These are phyloP conservation scores for Globisporangium irregulare DNA, from an alignment of 352 stramenopile genomes.

Conservation along the genomic window DNA sequence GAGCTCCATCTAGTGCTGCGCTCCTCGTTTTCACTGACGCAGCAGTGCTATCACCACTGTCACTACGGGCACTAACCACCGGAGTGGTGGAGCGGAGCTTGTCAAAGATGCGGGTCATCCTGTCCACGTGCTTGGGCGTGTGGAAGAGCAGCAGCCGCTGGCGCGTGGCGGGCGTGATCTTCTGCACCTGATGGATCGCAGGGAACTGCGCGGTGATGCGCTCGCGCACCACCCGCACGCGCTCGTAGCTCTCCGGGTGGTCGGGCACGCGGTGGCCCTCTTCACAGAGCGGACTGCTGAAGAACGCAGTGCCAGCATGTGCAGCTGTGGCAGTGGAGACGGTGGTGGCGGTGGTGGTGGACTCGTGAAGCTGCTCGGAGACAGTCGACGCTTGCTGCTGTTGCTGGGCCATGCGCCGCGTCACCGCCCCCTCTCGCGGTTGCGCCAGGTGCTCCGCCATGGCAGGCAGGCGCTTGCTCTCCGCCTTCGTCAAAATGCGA, in stretches of 20 bases:
- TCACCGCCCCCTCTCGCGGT: neutral
- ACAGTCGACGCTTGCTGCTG: neutral
- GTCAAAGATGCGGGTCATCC: constrained; percentile 23
- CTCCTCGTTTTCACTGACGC: neutral
- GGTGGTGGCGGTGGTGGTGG: too few relatives aligned
- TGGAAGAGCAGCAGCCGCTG: constrained; percentile 39
- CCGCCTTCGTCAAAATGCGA: neutral
- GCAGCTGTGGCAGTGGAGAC: neutral
- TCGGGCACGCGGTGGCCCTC: constrained; percentile 25
- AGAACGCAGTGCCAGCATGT: constrained; percentile 14
- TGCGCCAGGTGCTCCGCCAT: neutral
- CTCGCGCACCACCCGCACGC: constrained; percentile 27
- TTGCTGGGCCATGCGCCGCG: neutral
- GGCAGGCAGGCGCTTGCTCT: neutral
- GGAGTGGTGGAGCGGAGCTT: neutral
- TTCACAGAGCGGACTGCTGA: constrained; percentile 28
- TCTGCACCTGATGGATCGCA: constrained; percentile 17
- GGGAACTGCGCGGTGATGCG: constrained; percentile 30
- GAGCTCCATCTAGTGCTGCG: neutral
- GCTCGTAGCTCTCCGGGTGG: constrained; percentile 30
- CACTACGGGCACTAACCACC: neutral
- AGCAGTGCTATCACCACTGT: neutral
- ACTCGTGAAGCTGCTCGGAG: neutral
- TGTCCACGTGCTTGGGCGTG: constrained; percentile 27
- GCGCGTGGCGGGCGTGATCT: constrained; percentile 20